Conservation (phyloP, 164 flowering plant genomes). For the Brasenia schreberi region DNA sequence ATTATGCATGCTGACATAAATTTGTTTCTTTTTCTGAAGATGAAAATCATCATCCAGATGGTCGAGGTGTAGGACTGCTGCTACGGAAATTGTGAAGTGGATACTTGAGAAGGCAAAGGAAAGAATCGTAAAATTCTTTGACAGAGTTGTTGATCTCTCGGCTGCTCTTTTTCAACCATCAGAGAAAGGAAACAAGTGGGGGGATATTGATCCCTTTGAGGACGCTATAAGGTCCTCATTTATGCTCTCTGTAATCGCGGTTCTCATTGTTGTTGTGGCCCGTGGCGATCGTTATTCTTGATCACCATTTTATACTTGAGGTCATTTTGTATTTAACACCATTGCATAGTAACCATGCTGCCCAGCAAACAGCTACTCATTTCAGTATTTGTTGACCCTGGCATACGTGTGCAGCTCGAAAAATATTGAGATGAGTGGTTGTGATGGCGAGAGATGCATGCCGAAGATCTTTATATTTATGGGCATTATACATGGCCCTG, state of each 20-base stretch:
- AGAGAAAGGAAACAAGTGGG: slow-evolving; percentile 8
- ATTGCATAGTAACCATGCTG: no score
- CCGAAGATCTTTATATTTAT: no score
- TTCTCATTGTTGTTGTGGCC: slow-evolving; percentile 46
- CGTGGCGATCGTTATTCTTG: slow-evolving; percentile 16
- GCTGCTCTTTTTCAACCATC: slow-evolving; percentile 20
- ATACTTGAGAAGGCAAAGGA: slow-evolving; percentile 23
- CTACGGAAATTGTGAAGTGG: slow-evolving; percentile 19
- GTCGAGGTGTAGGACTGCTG: slow-evolving; percentile 7
- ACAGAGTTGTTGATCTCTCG: slow-evolving; percentile 20
- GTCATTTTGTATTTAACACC: no score
- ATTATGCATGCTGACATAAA: background rate
- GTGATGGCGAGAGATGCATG: no score
- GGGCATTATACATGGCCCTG: no score
- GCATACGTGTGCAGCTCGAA: no score
- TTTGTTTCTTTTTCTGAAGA: background rate
- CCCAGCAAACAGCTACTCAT: no score
- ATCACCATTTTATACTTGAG: no score
- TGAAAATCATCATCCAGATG: background rate
- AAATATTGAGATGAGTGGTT: no score
- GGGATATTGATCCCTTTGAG: slow-evolving; percentile 30
- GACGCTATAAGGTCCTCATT: slow-evolving; percentile 47
- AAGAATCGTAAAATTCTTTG: slow-evolving; percentile 29
- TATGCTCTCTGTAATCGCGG: slow-evolving; percentile 46
- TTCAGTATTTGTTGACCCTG: no score